A percentile compares a stretch with the other conserved stretches of the same genome.
These are phyloP conservation scores for Fraxinus xanthoxyloides DNA, from an alignment of 305 asterid species.

Conservation along the genomic window DNA sequence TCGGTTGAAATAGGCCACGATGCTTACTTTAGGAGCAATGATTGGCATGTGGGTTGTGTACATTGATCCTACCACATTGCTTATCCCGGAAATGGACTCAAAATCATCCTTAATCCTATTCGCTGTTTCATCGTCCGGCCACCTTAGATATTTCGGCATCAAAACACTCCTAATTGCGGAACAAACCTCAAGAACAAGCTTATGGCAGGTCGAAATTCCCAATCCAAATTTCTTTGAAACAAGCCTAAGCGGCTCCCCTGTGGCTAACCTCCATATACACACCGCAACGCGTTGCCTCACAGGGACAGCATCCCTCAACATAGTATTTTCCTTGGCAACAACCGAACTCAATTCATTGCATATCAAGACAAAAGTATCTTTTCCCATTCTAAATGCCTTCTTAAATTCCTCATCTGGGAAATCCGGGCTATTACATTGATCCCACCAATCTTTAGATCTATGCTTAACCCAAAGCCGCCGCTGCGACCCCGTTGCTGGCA, in stretches of 20 bases:
- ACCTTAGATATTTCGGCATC: constrained; percentile 40
- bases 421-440: constrained; percentile 35
- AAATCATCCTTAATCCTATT: constrained; percentile 20
- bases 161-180: constrained; percentile 34
- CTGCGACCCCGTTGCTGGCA: constrained; percentile 26
- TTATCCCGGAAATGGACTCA: constrained; percentile 35
- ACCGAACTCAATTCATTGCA: constrained; percentile 39
- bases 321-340: constrained; percentile 38
- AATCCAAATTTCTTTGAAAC: constrained; percentile 44
- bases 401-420: constrained; percentile 39
- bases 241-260: constrained; percentile 45
- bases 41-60: constrained; percentile 44
- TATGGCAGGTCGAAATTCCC: constrained; percentile 42
- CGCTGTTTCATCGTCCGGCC: constrained; percentile 32
- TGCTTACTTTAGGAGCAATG: constrained; percentile 42
- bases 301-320: constrained; percentile 47
- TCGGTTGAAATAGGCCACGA: constrained; percentile 37
- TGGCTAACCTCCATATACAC: constrained; percentile 46
- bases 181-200: constrained; percentile 43
- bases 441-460: constrained; percentile 47
- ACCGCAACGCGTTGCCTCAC: constrained; percentile 45
- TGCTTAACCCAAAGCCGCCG: constrained; percentile 44
- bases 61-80: constrained; percentile 44
- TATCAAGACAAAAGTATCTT: constrained; percentile 37
- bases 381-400: constrained; percentile 42